Evolutionary conservation across 192 early-diverging fungal species (phyloP), one percentile per base, ranked within the genome.

Genomic region (Allomyces macrogynus): DNA sequence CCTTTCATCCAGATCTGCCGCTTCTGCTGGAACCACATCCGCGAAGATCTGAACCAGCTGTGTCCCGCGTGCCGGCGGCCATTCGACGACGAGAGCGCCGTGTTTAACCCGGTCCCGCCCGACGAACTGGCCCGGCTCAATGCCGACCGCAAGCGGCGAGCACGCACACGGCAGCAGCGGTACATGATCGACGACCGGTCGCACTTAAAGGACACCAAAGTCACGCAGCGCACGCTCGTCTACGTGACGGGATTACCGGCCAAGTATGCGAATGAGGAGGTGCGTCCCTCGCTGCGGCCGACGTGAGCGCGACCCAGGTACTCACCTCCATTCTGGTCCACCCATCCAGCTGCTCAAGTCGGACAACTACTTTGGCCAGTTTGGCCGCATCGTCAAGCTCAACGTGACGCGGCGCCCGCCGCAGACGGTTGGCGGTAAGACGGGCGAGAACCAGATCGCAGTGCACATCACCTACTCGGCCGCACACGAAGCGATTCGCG

Each of bases 11-110:
- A 97, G 92, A 92, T 99, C 70, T 99, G 96, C 74, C 85, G 94
- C 16, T 99, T 99, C 73, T 99, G 96, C 68, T 97, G 92, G 87
- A 88, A 99, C 71, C 93, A 91, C 72, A 95, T 99, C 72, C 91
- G 91, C 68, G 87, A 95, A 62, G 83, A 92, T 72, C 79, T 89
- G 65, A 95, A 92, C 72, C 87, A 88, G 16, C 82, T 87, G n/a
- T 99, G 96, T 67, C 96, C 96, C 24, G 96, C 96, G 20, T 99
- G 96, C 67, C 80, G 96, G 23, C 76, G 93, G 24, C 71, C 85
- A 1, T 99, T 93, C 67, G 84, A 89, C 18, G 93, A 97, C 62
- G 89, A 99, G 63, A 87, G 75, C 4, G 79, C 90, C 60, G 86
- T 92, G 71, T 92, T 92, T 74, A 87, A 75, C 1, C 67, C 71